These are phyloP conservation scores for Colletotrichum sp. DNA, from an alignment of 2,329 filamentous ascomycete genomes.

Conservation along the genomic window DNA sequence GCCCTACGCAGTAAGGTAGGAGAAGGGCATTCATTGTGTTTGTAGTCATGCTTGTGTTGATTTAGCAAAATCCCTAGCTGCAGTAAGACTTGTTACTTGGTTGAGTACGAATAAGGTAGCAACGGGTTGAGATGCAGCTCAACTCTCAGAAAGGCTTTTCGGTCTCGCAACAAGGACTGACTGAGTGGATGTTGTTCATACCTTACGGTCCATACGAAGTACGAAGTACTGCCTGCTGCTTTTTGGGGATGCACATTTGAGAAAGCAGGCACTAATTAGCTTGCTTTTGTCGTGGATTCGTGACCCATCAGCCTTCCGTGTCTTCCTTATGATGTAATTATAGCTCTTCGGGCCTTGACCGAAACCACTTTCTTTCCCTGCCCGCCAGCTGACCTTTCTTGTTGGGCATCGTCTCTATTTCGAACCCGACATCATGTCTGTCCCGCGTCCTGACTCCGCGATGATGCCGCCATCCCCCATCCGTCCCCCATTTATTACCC, in stretches of 20 bases:
- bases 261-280: background rate
- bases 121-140: background rate
- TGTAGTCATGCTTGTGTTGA: background rate
- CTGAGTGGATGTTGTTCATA: background rate
- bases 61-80: background rate
- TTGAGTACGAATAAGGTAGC: background rate
- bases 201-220: background rate
- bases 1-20: background rate
- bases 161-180: background rate
- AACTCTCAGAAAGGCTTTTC: background rate
- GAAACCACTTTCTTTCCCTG: background rate
- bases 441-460: background rate
- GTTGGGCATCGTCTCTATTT: background rate
- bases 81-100: background rate
- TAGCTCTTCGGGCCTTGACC: conserved; percentile 16
- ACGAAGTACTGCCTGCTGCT: background rate
- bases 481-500: background rate
- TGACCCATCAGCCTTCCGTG: background rate
- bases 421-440: background rate
- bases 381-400: background rate
- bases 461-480: background rate
- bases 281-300: background rate
- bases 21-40: background rate
- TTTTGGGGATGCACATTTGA: background rate
- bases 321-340: conserved; percentile 15